Percentiles rank a stretch among this genome's conserved stretches.
These are phyloP conservation scores for Trichoderma sp. DNA, from an alignment of 2,329 filamentous ascomycete genomes.

Conservation along the genomic window DNA sequence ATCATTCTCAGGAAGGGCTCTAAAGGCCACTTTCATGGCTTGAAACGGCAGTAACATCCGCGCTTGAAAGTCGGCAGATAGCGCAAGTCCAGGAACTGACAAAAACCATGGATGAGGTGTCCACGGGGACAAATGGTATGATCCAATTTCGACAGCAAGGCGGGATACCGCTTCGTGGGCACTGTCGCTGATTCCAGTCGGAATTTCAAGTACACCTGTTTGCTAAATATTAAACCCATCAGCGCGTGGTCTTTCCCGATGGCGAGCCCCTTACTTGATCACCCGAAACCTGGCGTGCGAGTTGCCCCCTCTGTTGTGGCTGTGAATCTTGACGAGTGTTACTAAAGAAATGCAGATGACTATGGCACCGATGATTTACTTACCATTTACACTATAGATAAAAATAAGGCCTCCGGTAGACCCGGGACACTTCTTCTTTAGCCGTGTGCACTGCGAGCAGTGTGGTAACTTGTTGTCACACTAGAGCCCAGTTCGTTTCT, in stretches of 20 bases:
- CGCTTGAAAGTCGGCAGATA: neutral
- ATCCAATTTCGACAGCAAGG: slow-evolving; percentile 9
- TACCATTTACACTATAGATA: neutral
- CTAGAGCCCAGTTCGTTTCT: neutral
- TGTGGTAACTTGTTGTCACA: slow-evolving; percentile 13
- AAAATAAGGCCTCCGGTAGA: slow-evolving; percentile 11
- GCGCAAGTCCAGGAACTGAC: neutral
- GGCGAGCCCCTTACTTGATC: neutral
- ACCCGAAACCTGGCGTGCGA: neutral
- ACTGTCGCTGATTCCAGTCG: neutral
- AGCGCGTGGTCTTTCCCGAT: neutral
- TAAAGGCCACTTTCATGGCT: neutral
- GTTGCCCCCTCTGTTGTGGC: neutral
- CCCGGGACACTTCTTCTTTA: slow-evolving; percentile 5
- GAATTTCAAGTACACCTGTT: neutral
- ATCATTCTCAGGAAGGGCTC: neutral
- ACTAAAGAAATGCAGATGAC: neutral
- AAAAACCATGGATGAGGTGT: slow-evolving; percentile 12
- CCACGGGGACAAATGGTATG: slow-evolving; percentile 7
- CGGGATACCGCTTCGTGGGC: neutral
- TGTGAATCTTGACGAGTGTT: neutral
- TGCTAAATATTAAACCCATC: neutral
- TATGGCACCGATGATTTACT: neutral
- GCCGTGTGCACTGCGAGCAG: slow-evolving; percentile 4
- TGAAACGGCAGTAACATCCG: neutral